Conservation (phyloP, 805 yeast species). For the Candida xyloterini region DNA sequence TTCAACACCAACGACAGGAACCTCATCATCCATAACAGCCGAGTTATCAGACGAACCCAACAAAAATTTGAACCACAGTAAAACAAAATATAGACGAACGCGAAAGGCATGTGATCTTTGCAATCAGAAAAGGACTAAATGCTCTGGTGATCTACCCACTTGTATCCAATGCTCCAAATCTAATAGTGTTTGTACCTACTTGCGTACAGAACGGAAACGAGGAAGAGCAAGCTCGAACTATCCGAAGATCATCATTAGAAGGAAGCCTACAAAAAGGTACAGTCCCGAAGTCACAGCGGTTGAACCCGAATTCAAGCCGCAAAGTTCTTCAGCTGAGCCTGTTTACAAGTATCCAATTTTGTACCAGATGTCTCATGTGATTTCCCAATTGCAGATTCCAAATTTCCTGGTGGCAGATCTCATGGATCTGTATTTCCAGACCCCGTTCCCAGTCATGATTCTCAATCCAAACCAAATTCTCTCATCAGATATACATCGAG, state of each 20-base stretch:
- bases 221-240: constrained; percentile 45
- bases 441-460: constrained; percentile 9
- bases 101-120: constrained; percentile 47
- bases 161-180: constrained; percentile 41
- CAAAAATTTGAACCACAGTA: constrained; percentile 2
- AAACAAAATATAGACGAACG: constrained; percentile 20
- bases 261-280: constrained; percentile 25
- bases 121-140: constrained; percentile 44
- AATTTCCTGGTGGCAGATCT: constrained; percentile 8
- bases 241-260: constrained; percentile 32
- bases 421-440: constrained; percentile 14
- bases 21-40: constrained; percentile 3
- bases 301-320: background rate
- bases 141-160: constrained; percentile 43
- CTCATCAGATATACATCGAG: background rate
- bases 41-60: constrained; percentile 3
- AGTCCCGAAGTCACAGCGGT: background rate
- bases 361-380: constrained; percentile 6
- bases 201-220: constrained; percentile 42
- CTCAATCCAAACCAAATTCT: constrained; percentile 9
- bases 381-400: constrained; percentile 9
- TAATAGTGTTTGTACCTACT: constrained; percentile 37
- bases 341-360: constrained; percentile 10
- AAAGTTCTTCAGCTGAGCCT: background rate
- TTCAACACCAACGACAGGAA: background rate